phyloP scores from a whole-genome alignment of 2,329 filamentous ascomycete species.

The Beauveria rudraprayagi region DNA sequence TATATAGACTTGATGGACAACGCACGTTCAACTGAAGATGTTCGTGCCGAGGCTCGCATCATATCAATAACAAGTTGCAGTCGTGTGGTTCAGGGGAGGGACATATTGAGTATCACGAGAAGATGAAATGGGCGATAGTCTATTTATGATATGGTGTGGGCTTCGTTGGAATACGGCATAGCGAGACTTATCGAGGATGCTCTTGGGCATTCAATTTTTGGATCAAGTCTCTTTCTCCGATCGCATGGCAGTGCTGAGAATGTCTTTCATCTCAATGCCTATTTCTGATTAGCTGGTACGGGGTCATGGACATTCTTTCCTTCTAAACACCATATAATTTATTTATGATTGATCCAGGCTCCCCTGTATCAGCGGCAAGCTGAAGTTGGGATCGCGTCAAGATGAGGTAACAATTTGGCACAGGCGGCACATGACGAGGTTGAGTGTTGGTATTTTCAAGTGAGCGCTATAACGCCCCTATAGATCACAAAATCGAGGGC shows the following conservation, averaged over 20 bases:
- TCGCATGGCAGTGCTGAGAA: too few species aligned
- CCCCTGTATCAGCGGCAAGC: neutral
- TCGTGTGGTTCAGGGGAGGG: neutral
- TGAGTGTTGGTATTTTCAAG: neutral
- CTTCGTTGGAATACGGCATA: neutral
- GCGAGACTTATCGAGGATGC: neutral
- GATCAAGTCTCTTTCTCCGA: too few species aligned
- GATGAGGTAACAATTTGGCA: neutral
- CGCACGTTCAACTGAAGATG: neutral
- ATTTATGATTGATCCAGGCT: neutral
- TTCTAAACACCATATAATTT: neutral
- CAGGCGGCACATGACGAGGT: neutral
- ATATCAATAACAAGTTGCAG: too few species aligned
- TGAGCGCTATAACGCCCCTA: too few species aligned
- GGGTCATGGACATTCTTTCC: neutral
- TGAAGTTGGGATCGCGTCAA: neutral
- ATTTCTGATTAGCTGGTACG: too few species aligned
- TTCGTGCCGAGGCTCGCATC: too few species aligned
- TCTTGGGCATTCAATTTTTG: neutral
- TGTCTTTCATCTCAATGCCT: too few species aligned
- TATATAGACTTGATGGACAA: neutral
- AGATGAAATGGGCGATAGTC: neutral
- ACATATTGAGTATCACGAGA: neutral
- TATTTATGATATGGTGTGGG: neutral
- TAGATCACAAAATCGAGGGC: too few species aligned